Conservation (phyloP, 140 eudicot genomes). For the Flaveria floridana region DNA sequence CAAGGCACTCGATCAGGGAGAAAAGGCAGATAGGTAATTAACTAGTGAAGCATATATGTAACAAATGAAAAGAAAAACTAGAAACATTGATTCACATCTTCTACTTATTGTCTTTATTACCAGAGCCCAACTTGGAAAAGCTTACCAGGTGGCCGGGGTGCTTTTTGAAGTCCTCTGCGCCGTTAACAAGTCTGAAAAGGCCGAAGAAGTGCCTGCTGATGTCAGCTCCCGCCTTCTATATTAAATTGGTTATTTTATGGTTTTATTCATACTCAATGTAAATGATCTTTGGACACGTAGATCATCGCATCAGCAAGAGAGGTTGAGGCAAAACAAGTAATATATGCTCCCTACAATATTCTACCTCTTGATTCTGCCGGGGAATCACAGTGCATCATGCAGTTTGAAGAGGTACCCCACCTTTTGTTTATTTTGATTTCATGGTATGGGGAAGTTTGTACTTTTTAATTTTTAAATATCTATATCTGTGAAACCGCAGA, state of each 20-base stretch:
- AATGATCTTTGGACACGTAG: slow-evolving; percentile 35
- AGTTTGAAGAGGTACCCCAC: slow-evolving; percentile 79
- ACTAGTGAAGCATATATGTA: slow-evolving; percentile 10
- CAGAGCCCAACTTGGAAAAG: slow-evolving; percentile 96
- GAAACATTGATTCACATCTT: slow-evolving; percentile 19
- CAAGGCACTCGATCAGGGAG: slow-evolving; percentile 88
- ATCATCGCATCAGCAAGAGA: slow-evolving; percentile 97
- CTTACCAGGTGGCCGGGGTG: slow-evolving; percentile 94
- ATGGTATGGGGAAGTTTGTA: background rate
- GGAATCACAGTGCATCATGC: slow-evolving; percentile 87
- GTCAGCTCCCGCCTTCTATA: slow-evolving; percentile 40
- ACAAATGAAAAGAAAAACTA: background rate
- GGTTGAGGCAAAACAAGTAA: slow-evolving; percentile 84
- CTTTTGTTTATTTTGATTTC: slow-evolving; percentile 16
- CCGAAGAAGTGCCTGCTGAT: slow-evolving; percentile 94
- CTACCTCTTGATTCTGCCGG: slow-evolving; percentile 95
- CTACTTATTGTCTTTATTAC: slow-evolving; percentile 19
- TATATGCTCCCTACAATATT: slow-evolving; percentile 89
- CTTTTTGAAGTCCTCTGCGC: slow-evolving; percentile 97
- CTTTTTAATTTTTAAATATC: background rate
- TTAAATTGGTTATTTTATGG: slow-evolving; percentile 12
- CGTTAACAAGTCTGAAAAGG: slow-evolving; percentile 89
- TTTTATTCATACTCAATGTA: slow-evolving; percentile 22
- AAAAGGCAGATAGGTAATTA: slow-evolving; percentile 80
- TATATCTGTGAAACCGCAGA: slow-evolving; percentile 44